phyloP scores from a whole-genome alignment of 768 basidiomycete species.

The Mycena capillaripes region DNA sequence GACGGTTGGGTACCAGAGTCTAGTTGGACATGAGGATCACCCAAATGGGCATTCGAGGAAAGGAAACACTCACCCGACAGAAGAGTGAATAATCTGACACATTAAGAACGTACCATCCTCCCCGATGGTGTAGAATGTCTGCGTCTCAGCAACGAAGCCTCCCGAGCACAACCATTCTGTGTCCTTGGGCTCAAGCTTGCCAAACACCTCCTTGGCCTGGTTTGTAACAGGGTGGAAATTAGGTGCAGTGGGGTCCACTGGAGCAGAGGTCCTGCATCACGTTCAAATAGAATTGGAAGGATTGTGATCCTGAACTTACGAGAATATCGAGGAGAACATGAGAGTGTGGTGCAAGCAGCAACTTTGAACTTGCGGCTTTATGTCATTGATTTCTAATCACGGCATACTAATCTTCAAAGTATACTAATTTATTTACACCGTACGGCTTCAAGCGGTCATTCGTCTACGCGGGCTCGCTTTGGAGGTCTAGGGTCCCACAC shows the following conservation, averaged over 20 bases:
- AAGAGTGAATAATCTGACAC: constrained; percentile 91
- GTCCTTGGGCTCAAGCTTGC: constrained; percentile 82
- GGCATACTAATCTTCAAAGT: no score
- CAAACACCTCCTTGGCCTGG: constrained; percentile 73
- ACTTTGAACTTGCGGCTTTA: background rate
- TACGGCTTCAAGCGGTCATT: background rate
- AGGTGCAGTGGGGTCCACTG: constrained; percentile 75
- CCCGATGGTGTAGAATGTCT: constrained; percentile 86
- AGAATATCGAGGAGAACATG: constrained; percentile 86
- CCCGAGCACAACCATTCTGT: constrained; percentile 86
- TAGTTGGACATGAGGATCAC: constrained; percentile 46
- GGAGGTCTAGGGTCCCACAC: constrained; percentile 18
- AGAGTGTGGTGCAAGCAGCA: background rate
- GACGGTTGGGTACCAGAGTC: constrained; percentile 93
- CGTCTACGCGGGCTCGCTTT: constrained; percentile 14
- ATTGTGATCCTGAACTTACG: constrained; percentile 65
- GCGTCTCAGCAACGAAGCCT: constrained; percentile 94
- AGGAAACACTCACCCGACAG: constrained; percentile 78
- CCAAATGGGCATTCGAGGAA: constrained; percentile 24
- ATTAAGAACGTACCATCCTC: constrained; percentile 85
- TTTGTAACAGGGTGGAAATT: constrained; percentile 89
- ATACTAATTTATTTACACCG: no score
- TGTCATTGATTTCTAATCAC: background rate
- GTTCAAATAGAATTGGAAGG: background rate
- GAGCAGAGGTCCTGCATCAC: constrained; percentile 61